phyloP scores from a whole-genome alignment of 805 yeast genomes.

The Candida chilensis region DNA sequence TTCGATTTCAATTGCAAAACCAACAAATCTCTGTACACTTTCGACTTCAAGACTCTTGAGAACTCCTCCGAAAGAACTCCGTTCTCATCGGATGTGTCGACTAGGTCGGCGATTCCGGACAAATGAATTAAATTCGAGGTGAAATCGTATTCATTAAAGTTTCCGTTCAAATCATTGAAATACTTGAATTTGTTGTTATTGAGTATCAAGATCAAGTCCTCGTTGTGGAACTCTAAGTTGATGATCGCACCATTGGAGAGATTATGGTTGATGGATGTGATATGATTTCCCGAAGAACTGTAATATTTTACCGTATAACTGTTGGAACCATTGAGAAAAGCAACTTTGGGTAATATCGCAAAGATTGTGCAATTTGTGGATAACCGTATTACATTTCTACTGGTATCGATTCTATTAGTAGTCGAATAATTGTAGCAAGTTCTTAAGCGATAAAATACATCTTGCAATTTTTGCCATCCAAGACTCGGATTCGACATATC shows the following conservation, averaged over 20 bases:
- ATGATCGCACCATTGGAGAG: conserved; percentile 21
- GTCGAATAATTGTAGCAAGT: conserved; percentile 38
- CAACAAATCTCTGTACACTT: too few species aligned
- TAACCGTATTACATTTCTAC: not conserved
- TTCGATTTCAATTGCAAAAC: too few species aligned
- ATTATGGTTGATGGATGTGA: conserved; percentile 11
- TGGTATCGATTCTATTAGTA: not conserved
- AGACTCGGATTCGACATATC: too few species aligned
- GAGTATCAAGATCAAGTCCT: conserved; percentile 23
- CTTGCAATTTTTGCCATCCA: conserved; percentile 73
- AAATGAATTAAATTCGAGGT: not conserved
- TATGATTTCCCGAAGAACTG: not conserved
- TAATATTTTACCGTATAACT: conserved; percentile 2
- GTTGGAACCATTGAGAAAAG: not conserved
- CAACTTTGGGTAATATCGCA: not conserved
- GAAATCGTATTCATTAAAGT: conserved; percentile 20
- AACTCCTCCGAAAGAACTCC: too few species aligned
- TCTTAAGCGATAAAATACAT: conserved; percentile 56
- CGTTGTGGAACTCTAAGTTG: conserved; percentile 21
- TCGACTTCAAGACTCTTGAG: too few species aligned
- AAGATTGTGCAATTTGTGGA: not conserved
- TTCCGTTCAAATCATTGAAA: conserved; percentile 27
- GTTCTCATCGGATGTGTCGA: too few species aligned
- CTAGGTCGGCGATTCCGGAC: too few species aligned
- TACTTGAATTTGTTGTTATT: conserved; percentile 18